Evolutionary conservation across 305 asterid species (phyloP).

Genomic region (Stenogyne calaminthoides): DNA sequence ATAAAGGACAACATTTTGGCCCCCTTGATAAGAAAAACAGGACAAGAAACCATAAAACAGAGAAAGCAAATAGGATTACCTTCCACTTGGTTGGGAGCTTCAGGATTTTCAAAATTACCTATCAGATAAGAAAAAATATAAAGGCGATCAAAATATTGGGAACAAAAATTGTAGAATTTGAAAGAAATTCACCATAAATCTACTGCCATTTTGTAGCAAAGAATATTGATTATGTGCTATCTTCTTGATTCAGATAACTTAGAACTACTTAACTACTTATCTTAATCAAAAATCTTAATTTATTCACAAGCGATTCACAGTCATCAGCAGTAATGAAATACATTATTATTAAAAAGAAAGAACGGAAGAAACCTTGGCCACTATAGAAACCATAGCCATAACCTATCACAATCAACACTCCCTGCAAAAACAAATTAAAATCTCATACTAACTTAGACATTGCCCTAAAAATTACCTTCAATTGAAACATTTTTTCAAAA

Average conservation of each 20-base stretch:
- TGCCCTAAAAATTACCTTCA: not conserved
- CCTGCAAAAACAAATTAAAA: conserved; percentile 49
- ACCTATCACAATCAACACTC: conserved; percentile 50
- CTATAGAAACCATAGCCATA: conserved; percentile 43
- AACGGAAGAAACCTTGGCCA: conserved; percentile 50
- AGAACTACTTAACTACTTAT: not conserved
- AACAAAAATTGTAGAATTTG: not conserved
- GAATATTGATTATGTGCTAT: not conserved
- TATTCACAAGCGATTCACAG: not conserved
- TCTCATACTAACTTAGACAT: conserved; percentile 4
- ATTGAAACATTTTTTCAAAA: not conserved
- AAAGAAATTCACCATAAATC: conserved; percentile 5
- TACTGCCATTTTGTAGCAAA: conserved; percentile 11
- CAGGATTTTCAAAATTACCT: conserved; percentile 42
- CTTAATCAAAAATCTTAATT: not conserved
- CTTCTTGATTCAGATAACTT: not conserved
- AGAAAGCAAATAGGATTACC: conserved; percentile 36
- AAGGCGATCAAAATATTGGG: not conserved
- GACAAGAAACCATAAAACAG: not conserved
- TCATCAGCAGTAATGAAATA: not conserved
- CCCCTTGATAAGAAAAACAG: not conserved
- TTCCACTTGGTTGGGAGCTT: conserved; percentile 36
- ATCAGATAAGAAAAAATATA: conserved; percentile 4
- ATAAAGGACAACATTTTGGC: not conserved
- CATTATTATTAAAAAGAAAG: not conserved